These are phyloP conservation scores for Ogataea haglerorum DNA, from an alignment of 805 yeast species.

Conservation along the genomic window DNA sequence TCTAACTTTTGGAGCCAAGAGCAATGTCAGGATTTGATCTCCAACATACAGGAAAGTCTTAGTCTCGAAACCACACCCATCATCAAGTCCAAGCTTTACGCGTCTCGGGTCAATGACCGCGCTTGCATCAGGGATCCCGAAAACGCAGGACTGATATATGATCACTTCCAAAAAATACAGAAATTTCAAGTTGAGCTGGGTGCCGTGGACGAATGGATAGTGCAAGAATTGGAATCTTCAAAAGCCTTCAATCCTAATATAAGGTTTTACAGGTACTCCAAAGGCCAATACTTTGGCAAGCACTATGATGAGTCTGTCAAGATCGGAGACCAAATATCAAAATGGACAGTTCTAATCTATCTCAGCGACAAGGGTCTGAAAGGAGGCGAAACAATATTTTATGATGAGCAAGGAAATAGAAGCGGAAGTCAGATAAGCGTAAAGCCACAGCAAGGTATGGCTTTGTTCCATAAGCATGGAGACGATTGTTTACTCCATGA, in stretches of 20 bases:
- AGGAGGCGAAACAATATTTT: conserved; percentile 62
- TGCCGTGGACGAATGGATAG: conserved; percentile 29
- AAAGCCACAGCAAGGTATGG: conserved; percentile 53
- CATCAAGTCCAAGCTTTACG: conserved; percentile 48
- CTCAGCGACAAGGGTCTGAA: conserved; percentile 51
- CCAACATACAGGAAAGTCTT: conserved; percentile 22
- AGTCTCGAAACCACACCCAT: conserved; percentile 46
- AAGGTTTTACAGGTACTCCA: conserved; percentile 50
- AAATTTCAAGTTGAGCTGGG: conserved; percentile 29
- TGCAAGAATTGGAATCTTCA: conserved; percentile 36
- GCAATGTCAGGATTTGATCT: conserved; percentile 40
- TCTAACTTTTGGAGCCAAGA: conserved; percentile 37
- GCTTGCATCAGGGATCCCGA: conserved; percentile 37
- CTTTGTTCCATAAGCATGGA: conserved; percentile 62
- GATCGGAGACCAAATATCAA: conserved; percentile 38
- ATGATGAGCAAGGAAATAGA: conserved; percentile 24
- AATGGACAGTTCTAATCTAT: conserved; percentile 59
- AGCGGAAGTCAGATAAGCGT: conserved; percentile 28
- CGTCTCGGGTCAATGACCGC: conserved; percentile 57
- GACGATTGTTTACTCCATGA: conserved; percentile 62
- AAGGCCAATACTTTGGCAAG: conserved; percentile 57
- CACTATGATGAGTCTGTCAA: conserved; percentile 59
- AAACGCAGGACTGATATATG: conserved; percentile 42
- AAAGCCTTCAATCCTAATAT: conserved; percentile 53
- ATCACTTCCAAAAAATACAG: conserved; percentile 34